phyloP scores from a whole-genome alignment of 1,139 yeast species.

The Debaryomyces psychrophilus region DNA sequence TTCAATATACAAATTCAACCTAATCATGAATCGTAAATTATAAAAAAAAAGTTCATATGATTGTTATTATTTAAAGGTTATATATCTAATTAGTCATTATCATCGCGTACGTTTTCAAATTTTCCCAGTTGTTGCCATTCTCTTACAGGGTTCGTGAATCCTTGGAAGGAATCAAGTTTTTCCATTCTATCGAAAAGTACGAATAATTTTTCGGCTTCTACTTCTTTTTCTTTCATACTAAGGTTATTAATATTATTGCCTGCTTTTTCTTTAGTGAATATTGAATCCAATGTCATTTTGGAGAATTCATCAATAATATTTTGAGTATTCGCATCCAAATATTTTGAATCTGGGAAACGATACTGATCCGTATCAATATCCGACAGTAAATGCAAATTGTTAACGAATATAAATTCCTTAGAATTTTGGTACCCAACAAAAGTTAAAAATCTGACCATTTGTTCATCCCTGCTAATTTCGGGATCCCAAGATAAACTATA shows the following conservation, averaged over 20 bases:
- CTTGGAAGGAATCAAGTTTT: constrained; percentile 47
- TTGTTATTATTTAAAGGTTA: not conserved
- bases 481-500: constrained; percentile 21
- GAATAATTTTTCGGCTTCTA: constrained; percentile 55
- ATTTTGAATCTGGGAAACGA: constrained; percentile 19
- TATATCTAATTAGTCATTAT: not conserved
- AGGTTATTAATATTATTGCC: constrained; percentile 17
- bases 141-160: constrained; percentile 45
- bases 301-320: constrained; percentile 81
- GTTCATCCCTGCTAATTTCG: constrained; percentile 11
- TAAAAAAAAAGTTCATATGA: not conserved
- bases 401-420: constrained; percentile 20
- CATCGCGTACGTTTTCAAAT: constrained; percentile 26
- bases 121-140: constrained; percentile 40
- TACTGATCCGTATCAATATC: constrained; percentile 20
- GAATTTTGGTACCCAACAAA: constrained; percentile 29
- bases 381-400: constrained; percentile 20
- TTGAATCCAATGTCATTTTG: constrained; percentile 89
- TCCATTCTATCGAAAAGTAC: constrained; percentile 53
- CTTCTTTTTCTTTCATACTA: constrained; percentile 56
- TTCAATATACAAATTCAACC: not conserved
- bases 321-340: constrained; percentile 27
- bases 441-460: constrained; percentile 23
- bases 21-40: not conserved
- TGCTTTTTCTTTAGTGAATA: constrained; percentile 86